Evolutionary conservation across 495 filamentous ascomycete genomes (phyloP), one percentile per base, ranked within the genome.

Genomic region (Penicillium parvum): DNA sequence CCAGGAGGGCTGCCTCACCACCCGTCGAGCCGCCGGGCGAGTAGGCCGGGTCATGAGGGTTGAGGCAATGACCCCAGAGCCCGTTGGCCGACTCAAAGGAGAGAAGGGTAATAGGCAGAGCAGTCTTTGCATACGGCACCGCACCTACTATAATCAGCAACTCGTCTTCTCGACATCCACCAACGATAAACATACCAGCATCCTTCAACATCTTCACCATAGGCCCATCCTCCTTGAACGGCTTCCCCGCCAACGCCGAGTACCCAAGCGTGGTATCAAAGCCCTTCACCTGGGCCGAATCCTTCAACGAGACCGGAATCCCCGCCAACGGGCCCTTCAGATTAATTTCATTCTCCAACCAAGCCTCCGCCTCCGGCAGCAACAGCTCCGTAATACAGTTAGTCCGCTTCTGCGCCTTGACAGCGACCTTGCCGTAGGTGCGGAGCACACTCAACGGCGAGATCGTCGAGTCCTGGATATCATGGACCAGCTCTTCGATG

Each of bases 121-220:
- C 91, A 1, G 92, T 98, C 72, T 97, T 98, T 12, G 90, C 88
- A 61, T 96, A 96, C 1, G 92, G 92, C 1, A 98, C 74, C 3
- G 92, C 92, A n/a, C 86, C 85, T 77, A 19, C 17, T 8, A 12
- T 43, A 5, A 54, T 47, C 17, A 37, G 26, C 16, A 16, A 37
- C 14, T n/a, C n/a, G n/a, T n/a, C 7, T 21, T 3, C 10, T 18
- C n/a, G 5, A n/a, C 10, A 29, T 17, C 7, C 3, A 9, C 5
- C 36, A 28, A 20, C 19, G 5, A 28, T 5, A 30, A 2, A 59
- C 61, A 33, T 53, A 79, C 81, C 81, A n/a, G 90, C 88, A 64
- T 96, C 89, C 54, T 94, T 95, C 20, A 96, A 68, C 11, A 97
- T 55, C 37, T 74, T 74, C 4, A 88, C 80, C 64, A 94, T 77